phyloP scores from a whole-genome alignment of 225 moss, liverwort and hornwort genomes.

The Marchantia paleacea region DNA sequence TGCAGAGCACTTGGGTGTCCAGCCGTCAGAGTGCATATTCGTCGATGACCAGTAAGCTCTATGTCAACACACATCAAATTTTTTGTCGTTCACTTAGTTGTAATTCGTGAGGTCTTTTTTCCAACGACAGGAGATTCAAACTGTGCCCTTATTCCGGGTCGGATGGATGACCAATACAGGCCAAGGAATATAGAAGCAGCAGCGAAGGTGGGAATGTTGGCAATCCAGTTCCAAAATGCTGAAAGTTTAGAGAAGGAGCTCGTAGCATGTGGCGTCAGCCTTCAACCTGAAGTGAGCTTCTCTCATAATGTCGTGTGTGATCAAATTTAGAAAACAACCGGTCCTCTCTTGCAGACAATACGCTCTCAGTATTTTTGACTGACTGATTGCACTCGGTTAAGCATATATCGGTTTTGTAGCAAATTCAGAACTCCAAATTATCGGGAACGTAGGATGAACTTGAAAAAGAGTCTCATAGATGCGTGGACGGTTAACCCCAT shows the following conservation, averaged over 20 bases:
- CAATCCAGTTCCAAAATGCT: constrained; percentile 66
- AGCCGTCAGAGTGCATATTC: constrained; percentile 74
- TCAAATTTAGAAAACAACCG: neutral
- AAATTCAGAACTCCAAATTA: neutral
- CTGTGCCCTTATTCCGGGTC: neutral
- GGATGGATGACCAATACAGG: constrained; percentile 38
- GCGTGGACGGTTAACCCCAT: neutral
- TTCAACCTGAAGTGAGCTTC: neutral
- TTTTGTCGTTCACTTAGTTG: neutral
- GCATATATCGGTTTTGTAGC: neutral
- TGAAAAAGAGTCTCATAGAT: neutral
- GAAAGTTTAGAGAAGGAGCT: constrained; percentile 73
- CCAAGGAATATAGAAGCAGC: constrained; percentile 83
- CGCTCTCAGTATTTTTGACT: neutral
- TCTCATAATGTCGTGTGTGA: neutral
- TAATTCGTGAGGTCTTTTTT: neutral
- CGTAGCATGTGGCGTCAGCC: constrained; percentile 44
- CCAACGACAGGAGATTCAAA: neutral
- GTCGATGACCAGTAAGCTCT: constrained; percentile 77
- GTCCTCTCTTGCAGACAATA: neutral
- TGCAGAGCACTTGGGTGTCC: constrained; percentile 60
- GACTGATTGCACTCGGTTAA: neutral
- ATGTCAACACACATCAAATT: neutral
- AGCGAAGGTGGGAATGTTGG: constrained; percentile 70
- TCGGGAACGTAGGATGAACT: neutral